Evolutionary conservation across 176 grass and related monocot genomes (phyloP).

Genomic region (Urochloa ruziziensis): DNA sequence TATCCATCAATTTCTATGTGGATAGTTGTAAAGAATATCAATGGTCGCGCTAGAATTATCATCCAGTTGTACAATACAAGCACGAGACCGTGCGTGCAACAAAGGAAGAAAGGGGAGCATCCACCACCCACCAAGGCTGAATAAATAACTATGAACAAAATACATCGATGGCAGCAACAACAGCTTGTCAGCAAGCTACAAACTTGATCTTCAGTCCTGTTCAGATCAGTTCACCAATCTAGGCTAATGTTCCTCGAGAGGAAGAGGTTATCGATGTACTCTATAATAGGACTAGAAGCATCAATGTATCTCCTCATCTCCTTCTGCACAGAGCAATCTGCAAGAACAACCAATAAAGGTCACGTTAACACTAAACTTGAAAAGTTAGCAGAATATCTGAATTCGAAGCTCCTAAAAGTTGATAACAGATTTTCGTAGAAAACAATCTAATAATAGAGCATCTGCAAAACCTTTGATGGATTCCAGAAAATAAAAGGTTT

Average conservation of each 20-base stretch:
- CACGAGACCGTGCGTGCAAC: conserved; percentile 10
- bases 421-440: not conserved
- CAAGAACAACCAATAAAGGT: conserved; percentile 1
- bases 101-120: conserved; percentile 26
- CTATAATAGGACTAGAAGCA: conserved; percentile 74
- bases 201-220: conserved; percentile 20
- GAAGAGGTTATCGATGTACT: conserved; percentile 93
- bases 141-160: conserved; percentile 23
- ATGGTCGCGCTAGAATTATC: conserved; percentile 34
- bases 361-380: not conserved
- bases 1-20: not conserved
- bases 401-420: not conserved
- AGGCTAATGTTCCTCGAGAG: conserved; percentile 81
- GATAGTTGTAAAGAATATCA: not conserved
- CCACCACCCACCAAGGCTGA: conserved; percentile 44
- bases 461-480: not conserved
- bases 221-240: conserved; percentile 88
- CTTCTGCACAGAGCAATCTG: conserved; percentile 82
- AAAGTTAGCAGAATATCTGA: not conserved
- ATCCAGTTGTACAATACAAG: conserved; percentile 28
- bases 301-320: conserved; percentile 97
- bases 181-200: conserved; percentile 32
- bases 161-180: conserved; percentile 30
- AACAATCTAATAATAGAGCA: not conserved
- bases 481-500: not conserved